phyloP scores from a whole-genome alignment of 345 rosid species.

The Heritiera fomes region DNA sequence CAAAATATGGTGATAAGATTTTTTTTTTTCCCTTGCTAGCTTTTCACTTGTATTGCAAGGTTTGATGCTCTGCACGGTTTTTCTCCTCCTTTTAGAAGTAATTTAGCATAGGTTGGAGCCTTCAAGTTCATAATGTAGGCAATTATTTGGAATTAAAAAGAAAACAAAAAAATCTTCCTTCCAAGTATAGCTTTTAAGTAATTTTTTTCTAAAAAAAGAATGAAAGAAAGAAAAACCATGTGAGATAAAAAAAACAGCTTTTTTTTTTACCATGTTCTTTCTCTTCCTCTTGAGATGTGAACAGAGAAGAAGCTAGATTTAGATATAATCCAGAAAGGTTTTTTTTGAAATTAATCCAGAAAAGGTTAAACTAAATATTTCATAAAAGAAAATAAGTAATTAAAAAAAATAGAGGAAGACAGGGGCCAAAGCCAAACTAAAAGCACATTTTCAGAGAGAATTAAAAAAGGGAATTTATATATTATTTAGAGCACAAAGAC shows the following conservation, averaged over 20 bases:
- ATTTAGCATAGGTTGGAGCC: background rate
- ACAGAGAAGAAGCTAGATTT: slow-evolving; percentile 13
- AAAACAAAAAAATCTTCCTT: background rate
- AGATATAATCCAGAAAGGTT: too few relatives aligned
- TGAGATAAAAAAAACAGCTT: background rate
- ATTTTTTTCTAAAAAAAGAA: background rate
- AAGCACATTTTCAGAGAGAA: background rate
- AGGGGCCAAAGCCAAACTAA: slow-evolving; percentile 5
- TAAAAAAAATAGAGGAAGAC: background rate
- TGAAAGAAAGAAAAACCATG: background rate
- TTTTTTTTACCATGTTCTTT: too few relatives aligned
- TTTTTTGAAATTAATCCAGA: too few relatives aligned
- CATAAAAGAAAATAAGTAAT: background rate
- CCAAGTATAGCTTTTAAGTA: background rate
- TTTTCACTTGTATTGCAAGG: background rate
- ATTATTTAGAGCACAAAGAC: slow-evolving; percentile 22
- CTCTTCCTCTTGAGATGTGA: background rate
- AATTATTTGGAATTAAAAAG: background rate
- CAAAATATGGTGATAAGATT: background rate
- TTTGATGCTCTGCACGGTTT: background rate
- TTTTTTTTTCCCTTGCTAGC: background rate
- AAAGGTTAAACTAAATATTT: slow-evolving; percentile 6
- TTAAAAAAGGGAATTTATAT: background rate
- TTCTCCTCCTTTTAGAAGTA: background rate
- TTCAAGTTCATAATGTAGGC: background rate